These are phyloP conservation scores for Gymnopilus junonius DNA, from an alignment of 768 basidiomycete species.

Conservation along the genomic window DNA sequence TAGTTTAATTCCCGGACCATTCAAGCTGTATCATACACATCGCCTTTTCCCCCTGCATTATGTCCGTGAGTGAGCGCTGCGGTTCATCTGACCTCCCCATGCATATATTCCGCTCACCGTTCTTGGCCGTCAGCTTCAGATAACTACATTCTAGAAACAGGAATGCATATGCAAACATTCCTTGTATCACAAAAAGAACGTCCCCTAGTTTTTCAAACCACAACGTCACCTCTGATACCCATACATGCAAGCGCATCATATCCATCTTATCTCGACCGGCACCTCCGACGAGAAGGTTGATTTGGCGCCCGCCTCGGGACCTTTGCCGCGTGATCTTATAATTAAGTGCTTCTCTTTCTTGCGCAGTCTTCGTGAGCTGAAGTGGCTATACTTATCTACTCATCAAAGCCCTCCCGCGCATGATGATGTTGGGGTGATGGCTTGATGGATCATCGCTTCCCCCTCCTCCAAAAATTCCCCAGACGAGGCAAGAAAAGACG, in stretches of 20 bases:
- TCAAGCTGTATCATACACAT: background rate
- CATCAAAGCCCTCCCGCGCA: constrained; percentile 1
- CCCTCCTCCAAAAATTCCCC: background rate
- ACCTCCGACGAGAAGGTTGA: background rate
- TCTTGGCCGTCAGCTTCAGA: background rate
- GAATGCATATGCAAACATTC: background rate
- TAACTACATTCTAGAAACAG: background rate
- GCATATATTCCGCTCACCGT: background rate
- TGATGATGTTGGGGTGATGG: background rate
- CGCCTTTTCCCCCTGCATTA: background rate
- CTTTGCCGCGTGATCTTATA: background rate
- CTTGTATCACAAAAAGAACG: background rate
- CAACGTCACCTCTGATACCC: background rate
- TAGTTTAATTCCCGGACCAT: background rate
- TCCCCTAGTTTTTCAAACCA: background rate
- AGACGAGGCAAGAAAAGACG: background rate
- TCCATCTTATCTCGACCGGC: background rate
- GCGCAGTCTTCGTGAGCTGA: background rate
- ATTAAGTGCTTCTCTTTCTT: background rate
- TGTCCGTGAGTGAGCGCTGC: background rate
- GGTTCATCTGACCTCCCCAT: background rate
- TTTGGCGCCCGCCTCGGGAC: background rate
- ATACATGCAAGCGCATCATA: background rate
- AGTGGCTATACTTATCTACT: background rate
- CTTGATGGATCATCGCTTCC: background rate